These are phyloP conservation scores for Lecanicillium sp. DNA, from an alignment of 2,329 filamentous ascomycete species.

Conservation along the genomic window DNA sequence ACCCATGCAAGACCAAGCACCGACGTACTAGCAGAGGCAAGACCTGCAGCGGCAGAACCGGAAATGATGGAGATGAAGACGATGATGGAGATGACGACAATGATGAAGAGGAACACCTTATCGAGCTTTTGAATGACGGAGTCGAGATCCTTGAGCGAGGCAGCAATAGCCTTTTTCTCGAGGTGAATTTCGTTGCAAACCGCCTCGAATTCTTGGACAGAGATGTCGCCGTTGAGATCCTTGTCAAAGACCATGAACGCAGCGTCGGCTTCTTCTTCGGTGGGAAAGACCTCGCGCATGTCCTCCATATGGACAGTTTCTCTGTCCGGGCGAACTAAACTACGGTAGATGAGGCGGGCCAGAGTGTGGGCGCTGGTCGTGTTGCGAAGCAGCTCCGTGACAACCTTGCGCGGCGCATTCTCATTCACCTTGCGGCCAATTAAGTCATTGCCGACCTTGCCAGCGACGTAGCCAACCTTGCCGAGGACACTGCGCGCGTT, in stretches of 20 bases:
- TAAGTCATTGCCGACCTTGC: conserved; percentile 83
- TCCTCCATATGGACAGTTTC: conserved; percentile 77
- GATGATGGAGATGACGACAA: conserved; percentile 71
- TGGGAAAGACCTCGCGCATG: conserved; percentile 70
- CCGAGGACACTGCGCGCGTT: conserved; percentile 70
- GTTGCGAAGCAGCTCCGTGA: conserved; percentile 67
- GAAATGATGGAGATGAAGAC: conserved; percentile 89
- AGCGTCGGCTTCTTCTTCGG: conserved; percentile 78
- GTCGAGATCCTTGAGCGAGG: conserved; percentile 89
- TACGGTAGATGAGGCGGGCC: conserved; percentile 81
- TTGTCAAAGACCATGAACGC: conserved; percentile 93
- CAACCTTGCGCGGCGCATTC: conserved; percentile 77
- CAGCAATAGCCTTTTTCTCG: conserved; percentile 91
- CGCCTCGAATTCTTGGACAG: conserved; percentile 87
- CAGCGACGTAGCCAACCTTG: conserved; percentile 80
- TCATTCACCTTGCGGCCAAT: conserved; percentile 69
- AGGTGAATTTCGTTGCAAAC: conserved; percentile 92
- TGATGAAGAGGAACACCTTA: conserved; percentile 81
- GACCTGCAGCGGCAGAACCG: conserved; percentile 78
- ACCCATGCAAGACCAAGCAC: conserved; percentile 90
- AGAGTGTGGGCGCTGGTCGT: conserved; percentile 74
- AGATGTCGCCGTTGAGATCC: conserved; percentile 93
- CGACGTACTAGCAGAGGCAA: conserved; percentile 83
- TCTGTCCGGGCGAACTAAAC: conserved; percentile 66
- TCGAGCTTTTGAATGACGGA: conserved; percentile 89